These are phyloP conservation scores for Thielaviopsis punctulata DNA, from an alignment of 2,329 filamentous ascomycete genomes.

Conservation along the genomic window DNA sequence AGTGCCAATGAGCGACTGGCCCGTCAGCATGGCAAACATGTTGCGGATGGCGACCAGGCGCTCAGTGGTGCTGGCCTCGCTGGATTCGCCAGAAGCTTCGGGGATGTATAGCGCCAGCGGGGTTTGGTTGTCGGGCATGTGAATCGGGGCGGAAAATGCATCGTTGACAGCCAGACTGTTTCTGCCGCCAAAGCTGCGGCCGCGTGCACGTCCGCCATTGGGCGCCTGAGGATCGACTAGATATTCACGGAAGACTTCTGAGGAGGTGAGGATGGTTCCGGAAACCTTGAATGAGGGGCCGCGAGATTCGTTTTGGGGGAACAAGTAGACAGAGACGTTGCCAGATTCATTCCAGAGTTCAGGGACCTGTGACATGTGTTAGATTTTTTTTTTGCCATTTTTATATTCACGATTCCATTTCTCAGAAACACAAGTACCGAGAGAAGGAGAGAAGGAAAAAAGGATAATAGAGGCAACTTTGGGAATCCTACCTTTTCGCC, in stretches of 20 bases:
- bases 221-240: slow-evolving; percentile 18
- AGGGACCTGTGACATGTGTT: slow-evolving; percentile 30
- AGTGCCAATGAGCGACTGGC: slow-evolving; percentile 45
- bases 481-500: slow-evolving; percentile 33
- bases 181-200: slow-evolving; percentile 30
- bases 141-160: slow-evolving; percentile 24
- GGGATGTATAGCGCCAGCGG: slow-evolving; percentile 39
- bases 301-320: slow-evolving; percentile 29
- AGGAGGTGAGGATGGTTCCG: slow-evolving; percentile 35
- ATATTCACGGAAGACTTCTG: slow-evolving; percentile 36
- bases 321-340: slow-evolving; percentile 39
- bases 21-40: slow-evolving; percentile 47
- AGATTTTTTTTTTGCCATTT: not conserved
- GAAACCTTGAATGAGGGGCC: slow-evolving; percentile 45
- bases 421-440: not conserved
- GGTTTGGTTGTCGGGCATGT: slow-evolving; percentile 21
- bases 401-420: not conserved
- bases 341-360: slow-evolving; percentile 49
- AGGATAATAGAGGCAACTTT: not conserved
- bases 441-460: not conserved
- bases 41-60: slow-evolving; percentile 43
- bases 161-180: slow-evolving; percentile 33
- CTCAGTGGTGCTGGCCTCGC: slow-evolving; percentile 19
- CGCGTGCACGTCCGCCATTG: slow-evolving; percentile 18
- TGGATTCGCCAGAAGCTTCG: slow-evolving; percentile 20